Conservation (phyloP, 805 yeast species). For the Grigorovia jiainica region DNA sequence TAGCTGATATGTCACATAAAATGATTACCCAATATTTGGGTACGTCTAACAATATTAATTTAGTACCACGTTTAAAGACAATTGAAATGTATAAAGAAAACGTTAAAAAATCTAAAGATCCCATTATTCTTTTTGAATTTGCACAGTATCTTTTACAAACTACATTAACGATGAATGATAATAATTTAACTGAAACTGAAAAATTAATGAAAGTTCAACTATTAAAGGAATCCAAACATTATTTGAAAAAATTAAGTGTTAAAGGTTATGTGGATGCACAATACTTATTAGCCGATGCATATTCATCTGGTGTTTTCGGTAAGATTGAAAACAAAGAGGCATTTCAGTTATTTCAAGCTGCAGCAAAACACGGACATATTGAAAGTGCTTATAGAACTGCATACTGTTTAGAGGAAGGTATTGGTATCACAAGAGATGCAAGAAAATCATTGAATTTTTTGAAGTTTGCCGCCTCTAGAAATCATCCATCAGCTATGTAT, state of each 20-base stretch:
- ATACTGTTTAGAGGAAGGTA: constrained; percentile 84
- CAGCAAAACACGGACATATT: constrained; percentile 88
- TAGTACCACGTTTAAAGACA: constrained; percentile 72
- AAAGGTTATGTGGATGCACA: constrained; percentile 86
- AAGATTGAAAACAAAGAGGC: constrained; percentile 73
- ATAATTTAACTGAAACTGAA: constrained; percentile 61
- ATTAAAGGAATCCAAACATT: constrained; percentile 66
- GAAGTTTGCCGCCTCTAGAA: constrained; percentile 79
- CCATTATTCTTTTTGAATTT: constrained; percentile 76
- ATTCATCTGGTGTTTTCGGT: constrained; percentile 75
- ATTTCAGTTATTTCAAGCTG: constrained; percentile 65
- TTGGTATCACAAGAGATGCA: constrained; percentile 85
- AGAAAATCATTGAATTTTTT: constrained; percentile 75
- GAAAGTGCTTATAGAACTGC: constrained; percentile 91
- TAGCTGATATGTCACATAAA: constrained; percentile 45
- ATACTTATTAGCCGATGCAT: constrained; percentile 83
- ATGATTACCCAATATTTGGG: constrained; percentile 46
- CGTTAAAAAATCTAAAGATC: constrained; percentile 78
- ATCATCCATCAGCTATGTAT: constrained; percentile 96
- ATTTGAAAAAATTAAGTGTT: constrained; percentile 61
- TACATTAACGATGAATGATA: constrained; percentile 49
- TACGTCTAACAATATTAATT: constrained; percentile 34
- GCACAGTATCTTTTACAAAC: constrained; percentile 87
- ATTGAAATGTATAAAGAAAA: constrained; percentile 79
- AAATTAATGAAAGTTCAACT: constrained; percentile 41